Conservation (phyloP, 768 basidiomycete genomes). For the Paxillus ammoniavirescens region DNA sequence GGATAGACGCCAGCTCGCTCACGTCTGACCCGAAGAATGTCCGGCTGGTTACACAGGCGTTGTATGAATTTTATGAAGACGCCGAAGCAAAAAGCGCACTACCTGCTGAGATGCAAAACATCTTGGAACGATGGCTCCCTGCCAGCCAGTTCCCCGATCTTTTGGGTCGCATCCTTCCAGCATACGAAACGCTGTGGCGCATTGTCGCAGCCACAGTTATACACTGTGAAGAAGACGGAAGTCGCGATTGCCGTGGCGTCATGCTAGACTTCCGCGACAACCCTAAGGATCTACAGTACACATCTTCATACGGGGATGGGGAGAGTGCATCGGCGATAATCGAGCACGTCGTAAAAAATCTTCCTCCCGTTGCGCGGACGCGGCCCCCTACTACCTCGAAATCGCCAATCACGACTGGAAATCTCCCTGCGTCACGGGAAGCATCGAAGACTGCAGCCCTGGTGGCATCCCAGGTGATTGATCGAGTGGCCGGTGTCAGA, state of each 20-base stretch:
- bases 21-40: slow-evolving; percentile 27
- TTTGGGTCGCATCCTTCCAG: slow-evolving; percentile 53
- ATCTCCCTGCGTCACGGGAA: slow-evolving; percentile 43
- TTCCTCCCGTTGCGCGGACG: slow-evolving; percentile 18
- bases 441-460: slow-evolving; percentile 52
- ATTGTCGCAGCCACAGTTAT: slow-evolving; percentile 49
- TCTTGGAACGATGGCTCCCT: slow-evolving; percentile 43
- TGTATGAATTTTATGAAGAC: slow-evolving; percentile 47
- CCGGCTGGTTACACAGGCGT: slow-evolving; percentile 34
- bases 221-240: slow-evolving; percentile 24
- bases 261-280: slow-evolving; percentile 40
- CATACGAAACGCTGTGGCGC: slow-evolving; percentile 65
- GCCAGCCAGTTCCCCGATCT: slow-evolving; percentile 23
- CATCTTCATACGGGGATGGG: background rate
- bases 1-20: slow-evolving; percentile 23
- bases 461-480: slow-evolving; percentile 43
- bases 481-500: slow-evolving; percentile 29
- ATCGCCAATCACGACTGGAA: slow-evolving; percentile 24
- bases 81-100: slow-evolving; percentile 19
- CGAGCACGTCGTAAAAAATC: slow-evolving; percentile 12
- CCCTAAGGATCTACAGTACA: slow-evolving; percentile 26
- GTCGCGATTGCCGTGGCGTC: slow-evolving; percentile 14
- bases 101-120: slow-evolving; percentile 32
- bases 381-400: background rate
- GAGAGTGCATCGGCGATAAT: slow-evolving; percentile 22